Conservation (phyloP, 2,329 filamentous ascomycete species). For the Coleophoma cylindrospora region DNA sequence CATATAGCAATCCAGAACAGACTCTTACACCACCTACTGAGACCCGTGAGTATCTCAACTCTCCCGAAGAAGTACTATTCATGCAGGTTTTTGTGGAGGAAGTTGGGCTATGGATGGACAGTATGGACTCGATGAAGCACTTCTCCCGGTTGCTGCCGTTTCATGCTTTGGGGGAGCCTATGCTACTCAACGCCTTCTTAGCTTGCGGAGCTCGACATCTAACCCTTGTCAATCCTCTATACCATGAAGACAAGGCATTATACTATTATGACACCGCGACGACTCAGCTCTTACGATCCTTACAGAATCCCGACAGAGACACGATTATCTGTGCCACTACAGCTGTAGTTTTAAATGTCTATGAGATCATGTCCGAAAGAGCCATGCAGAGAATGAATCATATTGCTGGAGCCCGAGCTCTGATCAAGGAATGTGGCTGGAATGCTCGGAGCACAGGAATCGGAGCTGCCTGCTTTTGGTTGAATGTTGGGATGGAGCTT, state of each 20-base stretch:
- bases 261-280: constrained; percentile 86
- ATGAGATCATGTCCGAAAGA: constrained; percentile 85
- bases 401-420: constrained; percentile 74
- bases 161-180: constrained; percentile 73
- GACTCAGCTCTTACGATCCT: constrained; percentile 65
- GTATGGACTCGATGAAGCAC: constrained; percentile 78
- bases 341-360: constrained; percentile 84
- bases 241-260: constrained; percentile 71
- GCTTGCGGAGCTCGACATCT: constrained; percentile 85
- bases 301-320: constrained; percentile 82
- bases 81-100: constrained; percentile 92
- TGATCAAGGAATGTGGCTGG: constrained; percentile 90
- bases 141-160: constrained; percentile 84
- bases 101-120: constrained; percentile 92
- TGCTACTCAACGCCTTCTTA: constrained; percentile 84
- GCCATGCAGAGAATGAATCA: constrained; percentile 82
- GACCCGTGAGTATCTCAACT: constrained; percentile 60
- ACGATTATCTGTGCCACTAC: constrained; percentile 81
- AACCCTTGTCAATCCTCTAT: constrained; percentile 63
- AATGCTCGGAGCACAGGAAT: constrained; percentile 73
- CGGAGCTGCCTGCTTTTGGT: constrained; percentile 87
- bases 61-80: constrained; percentile 75
- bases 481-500: constrained; percentile 89
- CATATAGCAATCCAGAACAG: constrained; percentile 27
- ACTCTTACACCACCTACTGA: constrained; percentile 34